A percentile compares a stretch with the other conserved stretches of the same genome.
Evolutionary conservation across 768 basidiomycete species (phyloP).

Genomic region (Amanita brunnescens): DNA sequence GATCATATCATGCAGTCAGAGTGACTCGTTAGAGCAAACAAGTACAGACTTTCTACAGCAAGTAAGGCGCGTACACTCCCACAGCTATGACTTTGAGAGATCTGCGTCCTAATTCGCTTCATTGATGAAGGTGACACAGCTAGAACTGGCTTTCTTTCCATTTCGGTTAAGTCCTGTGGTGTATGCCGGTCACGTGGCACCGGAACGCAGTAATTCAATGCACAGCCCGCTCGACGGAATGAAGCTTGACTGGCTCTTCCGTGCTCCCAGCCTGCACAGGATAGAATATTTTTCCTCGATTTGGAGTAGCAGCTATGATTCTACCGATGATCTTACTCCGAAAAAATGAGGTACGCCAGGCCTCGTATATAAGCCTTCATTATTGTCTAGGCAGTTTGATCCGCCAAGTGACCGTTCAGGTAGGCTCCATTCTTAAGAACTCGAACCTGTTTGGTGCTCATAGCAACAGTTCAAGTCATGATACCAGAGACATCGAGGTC

Average conservation of each 20-base stretch:
- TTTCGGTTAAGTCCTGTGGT: not conserved
- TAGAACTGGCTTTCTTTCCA: not conserved
- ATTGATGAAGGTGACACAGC: not conserved
- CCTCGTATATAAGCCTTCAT: not conserved
- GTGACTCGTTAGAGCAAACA: not conserved
- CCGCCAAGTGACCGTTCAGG: not conserved
- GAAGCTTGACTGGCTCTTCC: not conserved
- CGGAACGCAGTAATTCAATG: not conserved
- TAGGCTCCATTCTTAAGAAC: conserved; percentile 1
- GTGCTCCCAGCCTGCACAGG: not conserved
- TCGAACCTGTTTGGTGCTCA: not conserved
- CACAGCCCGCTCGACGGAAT: not conserved
- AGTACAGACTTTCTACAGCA: not conserved
- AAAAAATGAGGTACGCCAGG: not conserved
- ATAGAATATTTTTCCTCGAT: not conserved
- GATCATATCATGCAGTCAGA: not conserved
- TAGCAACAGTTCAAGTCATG: conserved; percentile 2
- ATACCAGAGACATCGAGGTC: conserved; percentile 7
- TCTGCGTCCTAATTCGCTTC: not conserved
- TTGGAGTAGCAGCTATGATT: not conserved
- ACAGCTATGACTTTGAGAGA: not conserved
- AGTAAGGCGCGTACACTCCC: not conserved
- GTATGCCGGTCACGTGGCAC: not conserved
- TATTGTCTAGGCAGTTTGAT: not conserved
- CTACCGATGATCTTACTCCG: not conserved